Evolutionary conservation across 1,284 basidiomycete species (phyloP), one percentile per base, ranked within the genome.

Genomic region (Microbotryum scabiosae): DNA sequence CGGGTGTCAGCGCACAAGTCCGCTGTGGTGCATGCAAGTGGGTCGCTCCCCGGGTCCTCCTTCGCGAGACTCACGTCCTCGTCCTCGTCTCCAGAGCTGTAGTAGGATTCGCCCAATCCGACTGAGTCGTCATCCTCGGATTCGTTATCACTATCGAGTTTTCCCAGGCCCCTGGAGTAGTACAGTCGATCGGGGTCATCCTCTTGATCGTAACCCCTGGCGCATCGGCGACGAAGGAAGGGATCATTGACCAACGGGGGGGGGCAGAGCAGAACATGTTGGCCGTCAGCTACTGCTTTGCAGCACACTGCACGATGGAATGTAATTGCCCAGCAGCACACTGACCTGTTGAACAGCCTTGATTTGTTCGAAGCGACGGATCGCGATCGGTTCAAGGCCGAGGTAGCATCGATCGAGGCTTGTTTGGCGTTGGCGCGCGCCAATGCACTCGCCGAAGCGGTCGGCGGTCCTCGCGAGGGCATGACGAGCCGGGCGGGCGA

Each of bases 111-210:
- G 2, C 58, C 63, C 5, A 61, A 30, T 0, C 51, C 55, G 25
- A 60, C 60, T 41, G 62, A 62, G 50, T 70, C 69, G 21, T 72
- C 71, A 65, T 90, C 87, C 56, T 86, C 85, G 68, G 84, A 87
- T 64, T 88, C 86, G 4, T 82, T 85, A 21, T 80, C 82, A 69
- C 88, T 86, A 48, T 81, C 78, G 16, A 87, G 79, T 68, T 85
- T 83, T 2, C 84, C 85, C 10, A 85, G 76, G 14, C 85, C 85
- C 51, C 81, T 79, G 69, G 86, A 83, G 74, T 85, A 85, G 56
- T 70, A 71, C 54, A 71, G 60, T 14, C 65, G 61, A 45, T 72
- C 71, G 0, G 71, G 71, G 32, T 72, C 71, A 45, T 68, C 65
- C 43, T 71, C 70, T 9, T 57, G 61, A 44, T 70, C 69, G 47